phyloP scores from a whole-genome alignment of 2,329 filamentous ascomycete species.

The Colletotrichum godetiae region DNA sequence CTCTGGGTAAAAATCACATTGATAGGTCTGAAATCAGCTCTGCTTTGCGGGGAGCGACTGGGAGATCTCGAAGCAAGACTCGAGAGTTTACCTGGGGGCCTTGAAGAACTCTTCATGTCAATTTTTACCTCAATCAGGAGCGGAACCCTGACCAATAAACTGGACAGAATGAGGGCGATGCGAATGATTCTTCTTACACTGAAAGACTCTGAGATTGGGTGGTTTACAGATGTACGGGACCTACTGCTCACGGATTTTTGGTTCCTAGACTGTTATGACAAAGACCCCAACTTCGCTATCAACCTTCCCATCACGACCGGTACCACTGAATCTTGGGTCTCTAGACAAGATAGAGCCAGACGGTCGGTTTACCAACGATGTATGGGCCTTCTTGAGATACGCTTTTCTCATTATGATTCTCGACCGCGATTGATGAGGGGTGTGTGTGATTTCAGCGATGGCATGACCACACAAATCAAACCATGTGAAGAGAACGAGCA shows the following conservation, averaged over 20 bases:
- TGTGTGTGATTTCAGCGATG: neutral
- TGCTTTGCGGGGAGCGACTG: neutral
- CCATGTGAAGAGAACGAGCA: neutral
- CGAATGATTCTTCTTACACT: neutral
- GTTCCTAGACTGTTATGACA: neutral
- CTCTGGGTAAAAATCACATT: neutral
- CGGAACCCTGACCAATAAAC: neutral
- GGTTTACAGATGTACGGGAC: no score
- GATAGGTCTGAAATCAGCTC: neutral
- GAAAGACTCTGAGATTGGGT: no score
- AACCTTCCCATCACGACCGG: neutral
- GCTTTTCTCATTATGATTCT: fast-evolving
- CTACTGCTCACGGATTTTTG: neutral
- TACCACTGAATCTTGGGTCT: neutral
- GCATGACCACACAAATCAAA: neutral
- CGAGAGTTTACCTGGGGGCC: neutral
- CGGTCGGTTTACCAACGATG: neutral
- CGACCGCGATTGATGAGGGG: neutral
- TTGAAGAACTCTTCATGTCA: neutral
- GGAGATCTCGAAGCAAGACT: neutral
- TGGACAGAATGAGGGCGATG: neutral
- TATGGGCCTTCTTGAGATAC: neutral
- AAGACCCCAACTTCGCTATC: neutral
- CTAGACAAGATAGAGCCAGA: neutral
- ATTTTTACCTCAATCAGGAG: neutral